Base-by-base conservation (phyloP, 2,329 filamentous ascomycete genomes). In the Hirsutella rhossiliensis region DNA sequence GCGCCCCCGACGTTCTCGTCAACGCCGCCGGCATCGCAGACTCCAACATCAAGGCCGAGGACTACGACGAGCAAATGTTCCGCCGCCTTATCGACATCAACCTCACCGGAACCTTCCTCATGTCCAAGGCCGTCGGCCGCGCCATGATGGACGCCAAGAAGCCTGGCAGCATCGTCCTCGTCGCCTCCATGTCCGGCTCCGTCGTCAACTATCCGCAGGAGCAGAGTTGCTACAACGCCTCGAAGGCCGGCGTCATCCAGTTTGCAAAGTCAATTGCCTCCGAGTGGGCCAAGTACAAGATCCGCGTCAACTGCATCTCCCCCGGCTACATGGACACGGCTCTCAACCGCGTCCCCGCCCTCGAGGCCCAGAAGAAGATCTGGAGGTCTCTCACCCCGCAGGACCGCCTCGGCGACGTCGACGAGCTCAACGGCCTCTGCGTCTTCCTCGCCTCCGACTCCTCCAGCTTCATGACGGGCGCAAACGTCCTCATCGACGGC, bases 321-420 rank as follows among this genome's bases (percentile, higher is more conserved):
- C 85, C 86, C 18, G 85, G 85, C 28, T 90, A 90, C 70, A 89
- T 90, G 80, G 84, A 89, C 69, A 92, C 85, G 5, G 82, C 81
- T 5, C 71, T 87, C 49, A 89, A 87, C 75, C 80, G 81, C 47
- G 82, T 86, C 8, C 82, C 83, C 19, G 81, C 81, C 34, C 78
- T 88, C 18, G 83, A 88, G 50, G 82, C 81, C 40, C 82, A 87
- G 72, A 87, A 87, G 78, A 82, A 81, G 66, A 84, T 87, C 63
- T 88, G 84, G 84, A 78, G 77, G 54, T 76, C 75, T 32, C 61
- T 84, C 49, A 88, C 84, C 8, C 84, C 84, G 11, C 82, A 87
- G 72, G 74, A 75, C 61, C 77, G 84, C 38, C 73, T 88, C 15
- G 84, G 84, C 44, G 71, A 70, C 39, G 81, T 86, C 36, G 80